Conservation (phyloP, 768 basidiomycete genomes). For the Naganishia onofrii region DNA sequence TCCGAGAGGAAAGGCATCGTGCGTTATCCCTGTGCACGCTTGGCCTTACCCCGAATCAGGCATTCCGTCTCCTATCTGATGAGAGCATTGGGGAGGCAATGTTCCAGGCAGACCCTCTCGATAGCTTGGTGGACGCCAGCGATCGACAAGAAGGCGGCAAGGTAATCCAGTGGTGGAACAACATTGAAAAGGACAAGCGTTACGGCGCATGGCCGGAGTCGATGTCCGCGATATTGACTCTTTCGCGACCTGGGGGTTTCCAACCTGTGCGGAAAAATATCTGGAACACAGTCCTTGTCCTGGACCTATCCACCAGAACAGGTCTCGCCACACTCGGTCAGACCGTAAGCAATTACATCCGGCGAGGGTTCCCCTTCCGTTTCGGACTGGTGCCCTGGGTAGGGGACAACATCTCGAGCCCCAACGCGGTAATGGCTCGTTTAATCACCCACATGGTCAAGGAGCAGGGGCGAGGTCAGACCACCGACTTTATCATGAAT, state of each 20-base stretch:
- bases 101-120: conserved; percentile 58
- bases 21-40: conserved; percentile 63
- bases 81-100: conserved; percentile 60
- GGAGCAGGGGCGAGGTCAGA: conserved; percentile 63
- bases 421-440: conserved; percentile 63
- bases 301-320: conserved; percentile 70
- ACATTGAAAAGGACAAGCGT: conserved; percentile 76
- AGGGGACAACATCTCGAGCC: conserved; percentile 52
- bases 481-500: conserved; percentile 60
- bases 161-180: conserved; percentile 82
- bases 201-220: conserved; percentile 29
- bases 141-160: conserved; percentile 75
- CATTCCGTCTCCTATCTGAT: conserved; percentile 71
- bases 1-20: conserved; percentile 69
- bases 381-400: conserved; percentile 79
- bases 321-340: conserved; percentile 65
- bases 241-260: conserved; percentile 74
- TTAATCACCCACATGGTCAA: conserved; percentile 67
- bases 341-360: conserved; percentile 68
- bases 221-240: conserved; percentile 61
- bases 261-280: conserved; percentile 72
- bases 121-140: conserved; percentile 85
- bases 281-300: conserved; percentile 74
- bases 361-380: conserved; percentile 69
- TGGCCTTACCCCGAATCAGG: conserved; percentile 65